phyloP scores from a whole-genome alignment of 1,284 basidiomycete genomes.

The Rugosomyces carneus region DNA sequence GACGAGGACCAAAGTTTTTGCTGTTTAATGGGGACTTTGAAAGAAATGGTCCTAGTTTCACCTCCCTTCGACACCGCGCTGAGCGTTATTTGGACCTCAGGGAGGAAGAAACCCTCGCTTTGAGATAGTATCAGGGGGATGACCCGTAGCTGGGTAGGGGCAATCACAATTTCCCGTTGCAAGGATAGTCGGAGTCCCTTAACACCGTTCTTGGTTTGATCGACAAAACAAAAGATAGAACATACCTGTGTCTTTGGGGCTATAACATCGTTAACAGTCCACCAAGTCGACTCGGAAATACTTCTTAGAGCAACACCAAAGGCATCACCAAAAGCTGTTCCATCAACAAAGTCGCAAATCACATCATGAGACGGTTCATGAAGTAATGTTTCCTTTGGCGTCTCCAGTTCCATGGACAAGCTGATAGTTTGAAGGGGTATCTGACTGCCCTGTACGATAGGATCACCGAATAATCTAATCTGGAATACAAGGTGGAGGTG shows the following conservation, averaged over 20 bases:
- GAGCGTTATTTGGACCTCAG: conserved; percentile 34
- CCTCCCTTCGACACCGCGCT: conserved; percentile 23
- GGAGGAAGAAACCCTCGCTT: conserved; percentile 23
- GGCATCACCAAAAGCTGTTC: conserved; percentile 59
- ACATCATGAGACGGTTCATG: conserved; percentile 48
- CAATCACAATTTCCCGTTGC: conserved; percentile 36
- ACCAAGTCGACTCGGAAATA: conserved; percentile 37
- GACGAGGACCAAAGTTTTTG: conserved; percentile 32
- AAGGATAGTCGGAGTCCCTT: conserved; percentile 35
- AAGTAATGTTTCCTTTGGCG: conserved; percentile 21
- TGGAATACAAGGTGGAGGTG: conserved; percentile 21
- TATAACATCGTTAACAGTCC: conserved; percentile 33
- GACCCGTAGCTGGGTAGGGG: conserved; percentile 54
- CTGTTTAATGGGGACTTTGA: conserved; percentile 39
- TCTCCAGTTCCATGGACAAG: conserved; percentile 39
- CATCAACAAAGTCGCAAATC: conserved; percentile 58
- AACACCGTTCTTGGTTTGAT: too few species aligned
- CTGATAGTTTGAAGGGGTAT: conserved; percentile 47
- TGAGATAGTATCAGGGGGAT: conserved; percentile 47
- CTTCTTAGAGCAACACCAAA: conserved; percentile 59
- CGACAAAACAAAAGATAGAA: not conserved
- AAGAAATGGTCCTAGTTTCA: conserved; percentile 18
- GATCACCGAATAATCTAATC: conserved; percentile 78
- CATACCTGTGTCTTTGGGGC: conserved; percentile 15
- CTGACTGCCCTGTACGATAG: conserved; percentile 33